Conservation (phyloP, 78 protist species). For the Emiliania huxleyi region DNA sequence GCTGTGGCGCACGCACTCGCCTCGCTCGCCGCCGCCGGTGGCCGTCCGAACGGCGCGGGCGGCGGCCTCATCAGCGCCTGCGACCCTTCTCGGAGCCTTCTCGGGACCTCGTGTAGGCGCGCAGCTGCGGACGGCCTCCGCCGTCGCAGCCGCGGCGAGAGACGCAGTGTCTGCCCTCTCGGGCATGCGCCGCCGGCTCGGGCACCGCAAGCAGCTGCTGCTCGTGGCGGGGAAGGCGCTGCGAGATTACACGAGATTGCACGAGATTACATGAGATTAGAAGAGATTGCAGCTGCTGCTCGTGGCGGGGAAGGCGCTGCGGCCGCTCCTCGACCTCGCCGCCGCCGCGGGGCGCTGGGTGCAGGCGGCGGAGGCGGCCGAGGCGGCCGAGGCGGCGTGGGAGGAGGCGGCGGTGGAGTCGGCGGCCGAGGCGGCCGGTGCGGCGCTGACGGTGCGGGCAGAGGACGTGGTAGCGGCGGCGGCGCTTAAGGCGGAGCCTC, state of each 20-base stretch:
- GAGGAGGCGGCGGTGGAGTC: background rate
- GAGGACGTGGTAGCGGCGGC: background rate
- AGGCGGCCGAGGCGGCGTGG: background rate
- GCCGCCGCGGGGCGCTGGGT: background rate
- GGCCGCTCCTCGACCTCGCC: background rate
- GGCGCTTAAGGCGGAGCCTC: background rate
- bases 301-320: background rate
- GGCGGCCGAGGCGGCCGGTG: background rate
- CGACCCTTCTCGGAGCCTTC: too few relatives aligned
- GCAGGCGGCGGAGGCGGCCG: background rate
- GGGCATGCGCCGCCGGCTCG: background rate
- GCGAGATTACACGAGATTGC: too few relatives aligned
- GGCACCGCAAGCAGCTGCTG: background rate
- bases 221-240: background rate
- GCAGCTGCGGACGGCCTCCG: too few relatives aligned
- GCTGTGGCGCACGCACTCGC: background rate
- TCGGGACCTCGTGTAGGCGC: background rate
- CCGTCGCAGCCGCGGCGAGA: too few relatives aligned
- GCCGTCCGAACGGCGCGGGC: background rate
- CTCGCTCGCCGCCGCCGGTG: background rate
- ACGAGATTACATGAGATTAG: too few relatives aligned
- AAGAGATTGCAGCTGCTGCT: background rate
- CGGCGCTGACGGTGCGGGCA: background rate
- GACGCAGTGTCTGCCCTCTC: background rate
- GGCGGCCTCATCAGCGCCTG: too few relatives aligned